Conservation (phyloP, 352 stramenopile genomes). For the Globisporangium takayamanum region DNA sequence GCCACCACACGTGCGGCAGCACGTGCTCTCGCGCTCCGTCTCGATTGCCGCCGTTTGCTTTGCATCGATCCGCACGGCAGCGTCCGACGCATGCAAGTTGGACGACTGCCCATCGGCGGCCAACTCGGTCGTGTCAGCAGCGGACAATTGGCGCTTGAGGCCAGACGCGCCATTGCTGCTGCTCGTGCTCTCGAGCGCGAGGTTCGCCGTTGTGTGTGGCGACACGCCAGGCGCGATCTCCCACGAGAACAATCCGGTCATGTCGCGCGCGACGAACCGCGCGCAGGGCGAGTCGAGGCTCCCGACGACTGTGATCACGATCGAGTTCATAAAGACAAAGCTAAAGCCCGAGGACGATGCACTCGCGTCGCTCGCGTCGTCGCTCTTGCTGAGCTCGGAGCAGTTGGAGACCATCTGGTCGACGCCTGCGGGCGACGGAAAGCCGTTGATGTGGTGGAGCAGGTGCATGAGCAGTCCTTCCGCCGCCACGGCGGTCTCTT, state of each 20-base stretch:
- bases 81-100: constrained; percentile 32
- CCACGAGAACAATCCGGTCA: constrained; percentile 84
- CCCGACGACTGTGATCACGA: constrained; percentile 79
- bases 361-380: constrained; percentile 22
- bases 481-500: constrained; percentile 76
- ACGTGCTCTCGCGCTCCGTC: constrained; percentile 16
- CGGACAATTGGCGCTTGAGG: constrained; percentile 1
- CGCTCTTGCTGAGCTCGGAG: constrained; percentile 50
- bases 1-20: constrained; percentile 52
- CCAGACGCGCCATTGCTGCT: neutral
- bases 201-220: neutral
- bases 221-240: constrained; percentile 51
- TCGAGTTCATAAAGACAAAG: constrained; percentile 87
- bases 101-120: constrained; percentile 20
- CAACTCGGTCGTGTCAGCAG: neutral
- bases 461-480: constrained; percentile 83
- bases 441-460: constrained; percentile 82
- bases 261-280: constrained; percentile 74
- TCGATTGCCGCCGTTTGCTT: constrained; percentile 31
- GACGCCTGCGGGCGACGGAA: constrained; percentile 73
- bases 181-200: neutral
- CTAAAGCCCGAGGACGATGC: constrained; percentile 37
- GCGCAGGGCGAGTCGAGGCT: constrained; percentile 71
- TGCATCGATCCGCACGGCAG: constrained; percentile 54
- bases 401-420: constrained; percentile 83